These are phyloP conservation scores for Verbascum thapsus DNA, from an alignment of 257 asterid genomes.

Conservation along the genomic window DNA sequence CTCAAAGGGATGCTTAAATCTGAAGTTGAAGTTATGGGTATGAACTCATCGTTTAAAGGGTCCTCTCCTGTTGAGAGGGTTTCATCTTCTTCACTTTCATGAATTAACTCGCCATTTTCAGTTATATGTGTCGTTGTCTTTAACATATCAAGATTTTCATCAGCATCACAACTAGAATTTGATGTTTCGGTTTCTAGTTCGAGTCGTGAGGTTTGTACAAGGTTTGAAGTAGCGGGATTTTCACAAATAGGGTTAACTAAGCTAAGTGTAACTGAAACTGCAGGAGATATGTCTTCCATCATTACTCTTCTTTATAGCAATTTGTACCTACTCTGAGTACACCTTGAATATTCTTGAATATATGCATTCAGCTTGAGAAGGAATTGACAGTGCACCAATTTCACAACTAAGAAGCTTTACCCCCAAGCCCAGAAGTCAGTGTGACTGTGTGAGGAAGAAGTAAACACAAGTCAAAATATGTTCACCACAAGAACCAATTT, in stretches of 20 bases:
- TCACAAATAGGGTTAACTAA: slow-evolving; percentile 54
- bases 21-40: slow-evolving; percentile 47
- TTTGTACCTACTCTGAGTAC: neutral
- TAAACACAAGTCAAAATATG: slow-evolving; percentile 14
- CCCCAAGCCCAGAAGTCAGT: slow-evolving; percentile 16
- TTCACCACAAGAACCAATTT: slow-evolving; percentile 31
- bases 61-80: slow-evolving; percentile 51
- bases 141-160: slow-evolving; percentile 30
- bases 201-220: slow-evolving; percentile 49
- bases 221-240: slow-evolving; percentile 45
- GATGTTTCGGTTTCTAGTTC: slow-evolving; percentile 58
- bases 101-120: slow-evolving; percentile 33
- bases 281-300: slow-evolving; percentile 80
- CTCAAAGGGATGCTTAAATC: slow-evolving; percentile 50
- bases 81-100: slow-evolving; percentile 60
- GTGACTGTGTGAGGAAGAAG: slow-evolving; percentile 31
- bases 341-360: slow-evolving; percentile 26
- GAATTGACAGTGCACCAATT: slow-evolving; percentile 27
- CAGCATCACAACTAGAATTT: slow-evolving; percentile 40
- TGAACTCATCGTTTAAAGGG: slow-evolving; percentile 51
- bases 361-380: slow-evolving; percentile 27
- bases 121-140: slow-evolving; percentile 24
- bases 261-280: slow-evolving; percentile 61
- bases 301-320: slow-evolving; percentile 29
- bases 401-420: slow-evolving; percentile 3